These are phyloP conservation scores for Mortierella sp. DNA, from an alignment of 371 early-diverging fungal species.

Conservation along the genomic window DNA sequence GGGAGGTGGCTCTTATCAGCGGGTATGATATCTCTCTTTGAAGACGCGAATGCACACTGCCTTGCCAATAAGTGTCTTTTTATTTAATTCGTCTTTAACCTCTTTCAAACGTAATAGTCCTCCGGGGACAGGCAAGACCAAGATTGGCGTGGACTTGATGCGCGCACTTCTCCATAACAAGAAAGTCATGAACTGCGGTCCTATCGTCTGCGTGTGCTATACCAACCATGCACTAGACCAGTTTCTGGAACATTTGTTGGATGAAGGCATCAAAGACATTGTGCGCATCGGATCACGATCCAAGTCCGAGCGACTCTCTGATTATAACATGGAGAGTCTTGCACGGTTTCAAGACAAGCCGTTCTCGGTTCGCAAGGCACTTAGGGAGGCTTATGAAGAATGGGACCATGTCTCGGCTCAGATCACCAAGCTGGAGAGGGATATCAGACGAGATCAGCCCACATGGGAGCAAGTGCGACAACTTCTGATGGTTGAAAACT, in stretches of 20 bases:
- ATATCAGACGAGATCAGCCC: neutral
- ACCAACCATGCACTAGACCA: conserved; percentile 71
- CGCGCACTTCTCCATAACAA: conserved; percentile 55
- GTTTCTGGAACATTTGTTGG: conserved; percentile 59
- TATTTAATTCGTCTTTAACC: no score
- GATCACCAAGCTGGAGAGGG: conserved; percentile 12
- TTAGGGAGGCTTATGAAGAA: neutral
- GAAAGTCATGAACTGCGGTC: conserved; percentile 30
- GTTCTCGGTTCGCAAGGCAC: conserved; percentile 11
- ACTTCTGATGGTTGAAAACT: conserved; percentile 8
- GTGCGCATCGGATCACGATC: conserved; percentile 61
- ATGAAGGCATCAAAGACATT: conserved; percentile 28
- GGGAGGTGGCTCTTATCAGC: conserved; percentile 57
- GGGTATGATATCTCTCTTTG: conserved; percentile 28
- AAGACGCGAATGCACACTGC: no score
- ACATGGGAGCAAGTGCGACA: conserved; percentile 21
- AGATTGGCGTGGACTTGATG: conserved; percentile 61
- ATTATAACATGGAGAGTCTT: conserved; percentile 34
- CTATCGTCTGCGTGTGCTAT: conserved; percentile 62
- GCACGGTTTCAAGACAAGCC: conserved; percentile 8
- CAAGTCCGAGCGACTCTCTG: conserved; percentile 32
- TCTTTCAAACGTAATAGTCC: conserved; percentile 42
- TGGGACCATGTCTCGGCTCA: conserved; percentile 4
- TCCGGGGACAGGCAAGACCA: conserved; percentile 67
- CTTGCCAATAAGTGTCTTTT: no score